phyloP scores from a whole-genome alignment of 768 basidiomycete genomes.

The Hirschioporus abietinus region DNA sequence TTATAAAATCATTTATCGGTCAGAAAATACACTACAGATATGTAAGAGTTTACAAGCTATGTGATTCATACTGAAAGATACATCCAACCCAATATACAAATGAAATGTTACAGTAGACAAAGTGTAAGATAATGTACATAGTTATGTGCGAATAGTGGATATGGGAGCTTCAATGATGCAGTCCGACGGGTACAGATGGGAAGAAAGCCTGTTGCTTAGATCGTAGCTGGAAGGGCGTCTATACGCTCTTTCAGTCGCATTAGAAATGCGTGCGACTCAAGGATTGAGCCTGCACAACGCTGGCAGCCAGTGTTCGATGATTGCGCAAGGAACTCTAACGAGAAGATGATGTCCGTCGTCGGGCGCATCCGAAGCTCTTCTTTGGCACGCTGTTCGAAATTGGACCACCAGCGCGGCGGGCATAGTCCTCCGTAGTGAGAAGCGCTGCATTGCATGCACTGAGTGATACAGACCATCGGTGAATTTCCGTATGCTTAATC shows the following conservation, averaged over 20 bases:
- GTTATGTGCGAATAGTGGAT: not conserved
- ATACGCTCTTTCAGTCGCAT: slow-evolving; percentile 49
- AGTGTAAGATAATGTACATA: not conserved
- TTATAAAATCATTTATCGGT: not conserved
- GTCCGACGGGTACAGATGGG: not conserved
- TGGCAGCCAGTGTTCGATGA: slow-evolving; percentile 50
- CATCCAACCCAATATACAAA: no score
- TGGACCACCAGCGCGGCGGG: slow-evolving; percentile 65
- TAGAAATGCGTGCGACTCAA: slow-evolving; percentile 56
- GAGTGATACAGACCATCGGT: not conserved
- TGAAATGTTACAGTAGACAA: no score
- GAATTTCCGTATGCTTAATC: not conserved
- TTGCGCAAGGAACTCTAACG: slow-evolving; percentile 50
- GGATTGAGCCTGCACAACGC: slow-evolving; percentile 61
- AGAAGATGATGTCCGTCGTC: slow-evolving; percentile 55
- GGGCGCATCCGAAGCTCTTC: slow-evolving; percentile 54
- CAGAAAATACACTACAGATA: no score
- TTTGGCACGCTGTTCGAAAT: slow-evolving; percentile 51
- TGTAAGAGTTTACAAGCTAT: no score
- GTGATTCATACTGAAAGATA: no score
- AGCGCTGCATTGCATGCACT: slow-evolving; percentile 66
- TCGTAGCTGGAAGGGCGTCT: slow-evolving; percentile 43
- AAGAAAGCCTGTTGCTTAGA: slow-evolving; percentile 22
- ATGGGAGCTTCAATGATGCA: not conserved
- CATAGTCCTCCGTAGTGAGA: slow-evolving; percentile 35